Base-by-base conservation (phyloP, 768 basidiomycete species). In the Crassisporium funariophilum region DNA sequence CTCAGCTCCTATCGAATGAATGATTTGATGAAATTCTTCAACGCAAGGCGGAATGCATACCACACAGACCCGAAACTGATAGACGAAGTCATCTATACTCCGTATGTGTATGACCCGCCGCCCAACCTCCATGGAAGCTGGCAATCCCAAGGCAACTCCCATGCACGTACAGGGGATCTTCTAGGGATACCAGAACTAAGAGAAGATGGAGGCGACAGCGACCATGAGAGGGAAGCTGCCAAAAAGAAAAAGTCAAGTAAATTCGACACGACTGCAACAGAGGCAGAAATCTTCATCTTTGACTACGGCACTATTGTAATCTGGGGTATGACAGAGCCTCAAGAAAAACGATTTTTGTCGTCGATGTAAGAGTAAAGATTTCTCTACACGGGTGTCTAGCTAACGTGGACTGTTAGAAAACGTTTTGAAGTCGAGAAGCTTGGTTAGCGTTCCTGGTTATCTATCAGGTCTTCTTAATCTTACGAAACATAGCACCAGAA, bases 321-420 rank as follows among this genome's bases (percentile, higher is more conserved):
- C 41, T 98, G 95, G 95, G 95, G 95, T 19, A 97, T 98, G 94
- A 86, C 90, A 29, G 92, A 97, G 63, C 74, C 82, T 4, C 91
- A 97, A 60, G 95, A 98, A 72, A 88, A 81, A 64, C 77, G 93
- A 7, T 93, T 98, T 59, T 69, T 98, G 51, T 83, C 88, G 20
- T 94, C 93, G 16, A 79, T 98, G 95, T 95, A 59, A 68, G 90
- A 73, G 21, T 23, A 43, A 34, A 41, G 38, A 29, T 27, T 15
- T 42, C 27, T 24, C n/a, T 22, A 27, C 46, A 33, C 16, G 9
- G 47, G 40, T 51, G 16, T 50, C 47, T 50, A 55, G 55, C 25
- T 53, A 52, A 47, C 42, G 39, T 21, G 33, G 15, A 39, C n/a
- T 50, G 12, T 47, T 57, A 98, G 94, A 67, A 91, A 90, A 67